These are phyloP conservation scores for Crithidia sp. DNA, from an alignment of 208 protist genomes.

Conservation along the genomic window DNA sequence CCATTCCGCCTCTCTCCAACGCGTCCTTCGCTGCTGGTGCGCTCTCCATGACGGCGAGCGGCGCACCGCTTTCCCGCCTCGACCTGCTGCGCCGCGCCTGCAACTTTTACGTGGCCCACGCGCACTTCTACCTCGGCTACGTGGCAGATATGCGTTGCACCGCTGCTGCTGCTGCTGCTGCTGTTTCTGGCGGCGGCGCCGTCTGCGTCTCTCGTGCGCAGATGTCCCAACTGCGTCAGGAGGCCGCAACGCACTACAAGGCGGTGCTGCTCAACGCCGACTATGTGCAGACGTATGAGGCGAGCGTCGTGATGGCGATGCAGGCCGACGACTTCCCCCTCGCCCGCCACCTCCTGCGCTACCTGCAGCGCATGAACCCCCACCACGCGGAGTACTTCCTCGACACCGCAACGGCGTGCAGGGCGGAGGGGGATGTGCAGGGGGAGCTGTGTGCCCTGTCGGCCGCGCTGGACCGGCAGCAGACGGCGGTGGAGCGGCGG, in stretches of 20 bases:
- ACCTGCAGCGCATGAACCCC: constrained; percentile 65
- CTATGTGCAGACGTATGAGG: constrained; percentile 73
- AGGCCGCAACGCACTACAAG: constrained; percentile 51
- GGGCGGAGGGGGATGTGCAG: constrained; percentile 46
- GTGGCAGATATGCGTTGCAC: constrained; percentile 33
- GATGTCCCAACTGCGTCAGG: constrained; percentile 23
- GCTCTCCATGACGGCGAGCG: constrained; percentile 7
- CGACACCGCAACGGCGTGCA: constrained; percentile 64
- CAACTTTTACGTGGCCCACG: constrained; percentile 74
- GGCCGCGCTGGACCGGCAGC: constrained; percentile 72
- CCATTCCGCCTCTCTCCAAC: constrained; percentile 14
- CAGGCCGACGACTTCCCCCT: constrained; percentile 49
- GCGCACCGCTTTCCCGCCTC: constrained; percentile 5
- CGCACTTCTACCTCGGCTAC: constrained; percentile 82
- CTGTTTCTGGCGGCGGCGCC: background rate
- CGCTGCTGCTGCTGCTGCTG: background rate
- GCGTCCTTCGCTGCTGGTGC: constrained; percentile 24
- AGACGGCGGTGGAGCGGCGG: constrained; percentile 52
- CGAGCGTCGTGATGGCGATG: constrained; percentile 60
- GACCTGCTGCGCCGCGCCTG: constrained; percentile 26
- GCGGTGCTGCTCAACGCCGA: constrained; percentile 43
- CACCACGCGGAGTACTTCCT: constrained; percentile 67
- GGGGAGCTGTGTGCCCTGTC: constrained; percentile 69
- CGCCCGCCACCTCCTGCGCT: constrained; percentile 63
- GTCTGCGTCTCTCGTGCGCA: constrained; percentile 9